phyloP scores from a whole-genome alignment of 1,284 basidiomycete species.

The Boletus sp. region DNA sequence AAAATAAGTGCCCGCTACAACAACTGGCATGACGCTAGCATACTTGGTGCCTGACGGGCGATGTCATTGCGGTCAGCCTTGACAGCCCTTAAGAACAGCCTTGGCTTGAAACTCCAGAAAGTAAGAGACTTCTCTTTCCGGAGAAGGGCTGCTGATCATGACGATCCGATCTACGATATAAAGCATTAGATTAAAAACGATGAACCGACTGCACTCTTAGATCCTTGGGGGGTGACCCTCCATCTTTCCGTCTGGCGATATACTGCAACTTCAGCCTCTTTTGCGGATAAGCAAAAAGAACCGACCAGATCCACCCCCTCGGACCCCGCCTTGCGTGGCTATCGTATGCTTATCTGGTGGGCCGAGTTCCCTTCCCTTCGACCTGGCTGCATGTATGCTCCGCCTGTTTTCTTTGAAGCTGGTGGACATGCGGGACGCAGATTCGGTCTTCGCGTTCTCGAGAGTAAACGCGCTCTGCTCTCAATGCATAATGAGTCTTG shows the following conservation, averaged over 20 bases:
- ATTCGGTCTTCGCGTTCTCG: background rate
- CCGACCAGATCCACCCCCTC: background rate
- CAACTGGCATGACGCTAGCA: background rate
- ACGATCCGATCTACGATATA: background rate
- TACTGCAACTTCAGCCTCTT: background rate
- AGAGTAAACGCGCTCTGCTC: background rate
- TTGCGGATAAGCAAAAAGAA: background rate
- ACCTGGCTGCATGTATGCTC: background rate
- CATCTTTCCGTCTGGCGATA: background rate
- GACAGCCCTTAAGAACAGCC: background rate
- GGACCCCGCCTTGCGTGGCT: background rate
- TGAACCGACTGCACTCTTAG: background rate
- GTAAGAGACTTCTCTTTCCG: background rate
- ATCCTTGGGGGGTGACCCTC: background rate
- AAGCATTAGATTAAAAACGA: background rate
- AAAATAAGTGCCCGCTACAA: conserved; percentile 2
- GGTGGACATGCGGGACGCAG: background rate
- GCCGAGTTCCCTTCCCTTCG: too few species aligned
- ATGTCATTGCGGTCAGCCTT: background rate
- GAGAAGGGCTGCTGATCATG: background rate
- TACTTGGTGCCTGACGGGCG: background rate
- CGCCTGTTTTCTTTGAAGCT: background rate
- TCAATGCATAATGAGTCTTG: background rate
- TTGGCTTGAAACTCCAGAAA: too few species aligned
- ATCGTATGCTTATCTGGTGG: background rate